These are phyloP conservation scores for Suhomyces vadensis DNA, from an alignment of 805 yeast genomes.

Conservation along the genomic window DNA sequence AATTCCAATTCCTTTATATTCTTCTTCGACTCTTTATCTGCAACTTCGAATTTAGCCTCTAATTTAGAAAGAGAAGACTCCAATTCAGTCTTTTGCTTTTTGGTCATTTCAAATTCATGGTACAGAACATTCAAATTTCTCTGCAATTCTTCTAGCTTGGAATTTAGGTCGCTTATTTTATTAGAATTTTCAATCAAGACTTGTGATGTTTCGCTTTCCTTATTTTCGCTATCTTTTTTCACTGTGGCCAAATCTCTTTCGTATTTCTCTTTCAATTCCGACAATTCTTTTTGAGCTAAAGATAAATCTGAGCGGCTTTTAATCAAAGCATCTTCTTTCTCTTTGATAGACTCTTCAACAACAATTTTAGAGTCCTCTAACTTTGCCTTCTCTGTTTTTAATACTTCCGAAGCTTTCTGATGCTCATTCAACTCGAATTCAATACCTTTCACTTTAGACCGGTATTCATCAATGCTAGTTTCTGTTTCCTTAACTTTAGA, in stretches of 20 bases:
- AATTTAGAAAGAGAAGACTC: neutral
- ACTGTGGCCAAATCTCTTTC: neutral
- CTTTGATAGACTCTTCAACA: neutral
- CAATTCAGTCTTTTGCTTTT: neutral
- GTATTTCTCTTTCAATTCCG: neutral
- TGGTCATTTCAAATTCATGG: neutral
- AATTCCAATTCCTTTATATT: neutral
- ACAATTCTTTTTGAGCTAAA: neutral
- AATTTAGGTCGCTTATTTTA: neutral
- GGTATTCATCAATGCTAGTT: neutral
- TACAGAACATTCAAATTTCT: neutral
- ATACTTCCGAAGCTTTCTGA: neutral
- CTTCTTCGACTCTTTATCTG: conserved; percentile 3
- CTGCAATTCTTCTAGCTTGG: neutral
- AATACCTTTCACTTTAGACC: neutral
- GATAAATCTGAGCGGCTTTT: neutral
- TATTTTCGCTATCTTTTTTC: neutral
- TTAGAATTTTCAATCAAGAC: neutral
- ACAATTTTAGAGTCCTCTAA: neutral
- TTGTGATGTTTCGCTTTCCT: neutral
- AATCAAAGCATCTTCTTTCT: neutral
- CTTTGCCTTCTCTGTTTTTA: neutral
- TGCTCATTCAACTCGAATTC: neutral
- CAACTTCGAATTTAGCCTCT: neutral
- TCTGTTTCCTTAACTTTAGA: neutral